Base-by-base conservation (phyloP, 169 alveolate genomes). In the Neospora caninum region DNA sequence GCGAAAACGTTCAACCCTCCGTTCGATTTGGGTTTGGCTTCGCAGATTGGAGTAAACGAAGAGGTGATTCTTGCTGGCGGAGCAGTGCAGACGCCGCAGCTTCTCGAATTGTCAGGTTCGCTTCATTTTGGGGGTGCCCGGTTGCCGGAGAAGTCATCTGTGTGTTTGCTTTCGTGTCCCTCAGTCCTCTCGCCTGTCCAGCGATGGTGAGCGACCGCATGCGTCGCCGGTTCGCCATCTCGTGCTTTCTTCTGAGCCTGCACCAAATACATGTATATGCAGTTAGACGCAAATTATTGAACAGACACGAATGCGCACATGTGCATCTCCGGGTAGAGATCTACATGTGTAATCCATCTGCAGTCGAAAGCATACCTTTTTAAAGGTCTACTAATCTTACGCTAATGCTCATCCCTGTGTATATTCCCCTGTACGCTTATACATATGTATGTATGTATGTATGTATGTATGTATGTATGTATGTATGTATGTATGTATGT, bases 71-170 rank as follows among this genome's bases (percentile, higher is more conserved):
- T 73, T 31, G 84, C 84, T 1, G 84, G 43, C 20, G 84, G 84
- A 34, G 84, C 84, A 16, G 42, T 73, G 2, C 49, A 73, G 84
- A 73, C 49, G 39, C 84, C 84, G 25, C 84, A 73, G 13, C 84
- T 73, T 18, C 43, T 73, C 39, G 84, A 73, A n/a, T n/a, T 73
- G 42, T 73, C 84, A 73, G 84, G 84, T 73, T 34, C 43, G 42
- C 20, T 6, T n/a, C 84, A 6, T n/a, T 69, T 25, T 9, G 10
- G 10, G 10, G 45, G 9, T 73, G 41, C 45, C 20, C 20, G 4
- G 58, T 13, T 49, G 58, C 58, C 58, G 13, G 22, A 49, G 22
- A 49, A 49, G 13, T 49, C 58, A 49, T 13, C 58, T 49, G 13
- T 13, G 13, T 49, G 58, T 49, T 13, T 49, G 58, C 13, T 13